Evolutionary conservation across 257 asterid species (phyloP), one percentile per base, ranked within the genome.

Genomic region (Plectranthus barbatus): DNA sequence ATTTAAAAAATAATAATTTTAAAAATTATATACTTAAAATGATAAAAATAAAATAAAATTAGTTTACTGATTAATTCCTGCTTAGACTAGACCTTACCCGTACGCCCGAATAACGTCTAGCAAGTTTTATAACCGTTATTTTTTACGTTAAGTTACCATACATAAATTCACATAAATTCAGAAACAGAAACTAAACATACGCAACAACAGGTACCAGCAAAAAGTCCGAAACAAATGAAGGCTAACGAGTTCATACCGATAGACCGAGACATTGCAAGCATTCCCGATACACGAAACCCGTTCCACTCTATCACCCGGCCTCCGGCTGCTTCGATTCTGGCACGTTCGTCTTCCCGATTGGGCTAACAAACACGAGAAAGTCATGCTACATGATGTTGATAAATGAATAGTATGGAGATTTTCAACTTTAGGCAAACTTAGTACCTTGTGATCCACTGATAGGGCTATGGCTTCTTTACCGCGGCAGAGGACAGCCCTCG

Each of bases 231-330:
- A 40, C 14, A 40, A 40, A 40, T 23, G 15, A 26, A 21, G 36
- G 34, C 9, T 13, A 8, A 56, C 52, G 9, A 56, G 69, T 45
- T 55, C 86, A 62, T 84, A 91, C 95, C 98, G 2, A 88, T 84
- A 7, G 98, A 86, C 68, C 98, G 83, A 40, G 98, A 91, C 98
- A 88, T 91, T 33, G 98, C 96, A 64, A 91, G 95, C 62, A 91
- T 94, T 3, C 98, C 98, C n/a, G 83, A 86, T 49, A 91, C 95
- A 49, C 96, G 95, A 75, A 81, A 86, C 9, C 98, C 98, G 55
- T 84, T 85, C 98, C 96, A 86, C 72, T 84, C 90, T 72, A 91
- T 88, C n/a, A 91, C 95, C 83, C 80, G 86, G 46, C 96, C 96
- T 63, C 96, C 95, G 20, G 96, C 86, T 33, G 95, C 93, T 78